Evolutionary conservation across 1,139 yeast genomes (phyloP).

Genomic region (Blastobotrys illinoisensis): DNA sequence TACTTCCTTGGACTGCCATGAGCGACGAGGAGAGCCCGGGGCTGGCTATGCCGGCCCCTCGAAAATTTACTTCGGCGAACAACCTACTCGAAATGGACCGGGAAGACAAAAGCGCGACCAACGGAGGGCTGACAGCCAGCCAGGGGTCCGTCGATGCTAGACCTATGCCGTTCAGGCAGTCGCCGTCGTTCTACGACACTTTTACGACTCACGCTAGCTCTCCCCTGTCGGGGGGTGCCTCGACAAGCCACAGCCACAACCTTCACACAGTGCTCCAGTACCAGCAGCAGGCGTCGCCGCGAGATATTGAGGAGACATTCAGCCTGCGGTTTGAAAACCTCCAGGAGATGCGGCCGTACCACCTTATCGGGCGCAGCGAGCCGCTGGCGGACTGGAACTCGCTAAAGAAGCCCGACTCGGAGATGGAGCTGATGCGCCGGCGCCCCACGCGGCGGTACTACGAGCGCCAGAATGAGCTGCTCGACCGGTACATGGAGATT

Average conservation of each 20-base stretch:
- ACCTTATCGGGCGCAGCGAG: constrained; percentile 49
- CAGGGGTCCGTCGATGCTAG: background rate
- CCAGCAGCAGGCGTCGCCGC: constrained; percentile 1
- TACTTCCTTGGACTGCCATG: too few relatives aligned
- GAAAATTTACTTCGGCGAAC: background rate
- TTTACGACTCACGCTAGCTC: background rate
- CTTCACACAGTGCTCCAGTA: background rate
- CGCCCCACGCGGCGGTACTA: constrained; percentile 27
- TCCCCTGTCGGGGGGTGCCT: background rate
- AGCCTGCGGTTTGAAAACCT: constrained; percentile 28
- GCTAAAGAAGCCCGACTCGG: constrained; percentile 27
- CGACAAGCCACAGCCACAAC: background rate
- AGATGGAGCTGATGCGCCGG: constrained; percentile 26
- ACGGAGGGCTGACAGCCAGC: background rate
- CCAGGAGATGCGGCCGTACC: constrained; percentile 47
- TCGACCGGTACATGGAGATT: constrained; percentile 53
- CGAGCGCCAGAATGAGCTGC: constrained; percentile 49
- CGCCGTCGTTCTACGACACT: background rate
- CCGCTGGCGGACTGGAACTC: constrained; percentile 48
- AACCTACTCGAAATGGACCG: background rate
- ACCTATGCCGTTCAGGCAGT: background rate
- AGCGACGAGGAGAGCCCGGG: too few relatives aligned
- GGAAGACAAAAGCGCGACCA: background rate
- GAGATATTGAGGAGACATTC: constrained; percentile 9
- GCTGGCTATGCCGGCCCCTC: background rate